Conservation (phyloP, 192 early-diverging fungal genomes). For the Backusella westeae region DNA sequence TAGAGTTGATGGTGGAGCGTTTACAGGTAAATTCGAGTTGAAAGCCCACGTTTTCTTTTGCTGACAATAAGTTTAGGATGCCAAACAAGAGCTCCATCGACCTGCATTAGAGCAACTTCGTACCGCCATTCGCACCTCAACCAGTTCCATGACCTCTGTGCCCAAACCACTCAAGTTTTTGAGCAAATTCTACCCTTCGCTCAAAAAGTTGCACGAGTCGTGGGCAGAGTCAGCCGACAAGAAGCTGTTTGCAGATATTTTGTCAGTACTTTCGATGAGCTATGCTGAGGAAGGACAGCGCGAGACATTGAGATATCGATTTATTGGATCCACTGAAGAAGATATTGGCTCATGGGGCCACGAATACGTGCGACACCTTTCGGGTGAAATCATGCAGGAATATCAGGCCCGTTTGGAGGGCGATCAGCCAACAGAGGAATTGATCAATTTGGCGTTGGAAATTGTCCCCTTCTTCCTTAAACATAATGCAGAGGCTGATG, state of each 20-base stretch:
- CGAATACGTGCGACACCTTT: slow-evolving; percentile 96
- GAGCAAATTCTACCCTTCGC: slow-evolving; percentile 75
- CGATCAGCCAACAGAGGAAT: slow-evolving; percentile 61
- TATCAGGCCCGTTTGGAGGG: slow-evolving; percentile 65
- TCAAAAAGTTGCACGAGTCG: slow-evolving; percentile 65
- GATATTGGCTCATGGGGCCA: slow-evolving; percentile 94
- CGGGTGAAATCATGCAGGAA: slow-evolving; percentile 88
- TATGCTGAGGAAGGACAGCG: slow-evolving; percentile 86
- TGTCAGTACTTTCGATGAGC: slow-evolving; percentile 96
- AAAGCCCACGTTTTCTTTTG: neutral
- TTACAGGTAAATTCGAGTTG: slow-evolving; percentile 64
- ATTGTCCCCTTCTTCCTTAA: slow-evolving; percentile 94
- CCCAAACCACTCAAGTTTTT: slow-evolving; percentile 98
- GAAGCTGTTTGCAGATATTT: slow-evolving; percentile 87
- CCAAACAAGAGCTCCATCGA: slow-evolving; percentile 72
- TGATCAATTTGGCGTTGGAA: slow-evolving; percentile 74
- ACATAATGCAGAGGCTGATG: slow-evolving; percentile 98
- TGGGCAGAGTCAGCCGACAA: slow-evolving; percentile 80
- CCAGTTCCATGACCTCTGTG: slow-evolving; percentile 99
- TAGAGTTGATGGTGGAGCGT: slow-evolving; percentile 93
- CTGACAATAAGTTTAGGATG: slow-evolving; percentile 45
- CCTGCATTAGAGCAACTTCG: slow-evolving; percentile 86
- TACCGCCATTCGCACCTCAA: slow-evolving; percentile 89
- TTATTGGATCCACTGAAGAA: slow-evolving; percentile 76
- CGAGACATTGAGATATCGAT: slow-evolving; percentile 83